phyloP scores from a whole-genome alignment of 2,329 filamentous ascomycete genomes.

The Xylaria digitata region DNA sequence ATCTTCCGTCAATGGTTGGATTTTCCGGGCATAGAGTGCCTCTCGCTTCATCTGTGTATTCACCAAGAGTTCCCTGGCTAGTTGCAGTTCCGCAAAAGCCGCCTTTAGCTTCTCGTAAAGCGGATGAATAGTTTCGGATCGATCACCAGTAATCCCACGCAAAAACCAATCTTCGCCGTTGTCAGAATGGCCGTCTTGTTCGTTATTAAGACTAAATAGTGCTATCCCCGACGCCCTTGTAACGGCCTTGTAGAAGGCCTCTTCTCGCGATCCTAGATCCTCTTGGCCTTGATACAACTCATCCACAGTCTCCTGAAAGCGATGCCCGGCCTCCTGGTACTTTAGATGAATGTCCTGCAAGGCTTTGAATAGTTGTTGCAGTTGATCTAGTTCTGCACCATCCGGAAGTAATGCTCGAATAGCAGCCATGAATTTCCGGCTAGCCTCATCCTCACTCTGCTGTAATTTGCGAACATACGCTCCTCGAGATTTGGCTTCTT shows the following conservation, averaged over 20 bases:
- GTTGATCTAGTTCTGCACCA: constrained; percentile 37
- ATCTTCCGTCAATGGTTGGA: constrained; percentile 40
- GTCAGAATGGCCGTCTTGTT: constrained; percentile 36
- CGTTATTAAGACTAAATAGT: constrained; percentile 31
- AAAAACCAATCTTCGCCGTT: constrained; percentile 41
- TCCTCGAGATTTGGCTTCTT: constrained; percentile 40
- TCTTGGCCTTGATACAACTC: constrained; percentile 44
- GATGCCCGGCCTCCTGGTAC: constrained; percentile 46
- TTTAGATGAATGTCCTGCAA: constrained; percentile 41
- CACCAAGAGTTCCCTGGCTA: constrained; percentile 60
- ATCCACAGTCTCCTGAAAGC: constrained; percentile 46
- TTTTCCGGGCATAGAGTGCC: constrained; percentile 40
- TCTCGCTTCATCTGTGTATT: constrained; percentile 57
- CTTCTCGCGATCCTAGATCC: constrained; percentile 43
- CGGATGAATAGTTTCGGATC: constrained; percentile 58
- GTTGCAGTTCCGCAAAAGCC: constrained; percentile 58
- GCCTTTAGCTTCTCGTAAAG: constrained; percentile 59
- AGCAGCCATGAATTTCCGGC: constrained; percentile 44
- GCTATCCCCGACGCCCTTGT: constrained; percentile 34
- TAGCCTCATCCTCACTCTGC: constrained; percentile 43
- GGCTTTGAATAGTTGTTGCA: constrained; percentile 44
- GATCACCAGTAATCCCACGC: constrained; percentile 49
- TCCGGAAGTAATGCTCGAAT: constrained; percentile 42
- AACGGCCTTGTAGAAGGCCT: constrained; percentile 44
- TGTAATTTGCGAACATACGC: constrained; percentile 41